Conservation (phyloP, 345 rosid genomes). For the Combretum micranthum region DNA sequence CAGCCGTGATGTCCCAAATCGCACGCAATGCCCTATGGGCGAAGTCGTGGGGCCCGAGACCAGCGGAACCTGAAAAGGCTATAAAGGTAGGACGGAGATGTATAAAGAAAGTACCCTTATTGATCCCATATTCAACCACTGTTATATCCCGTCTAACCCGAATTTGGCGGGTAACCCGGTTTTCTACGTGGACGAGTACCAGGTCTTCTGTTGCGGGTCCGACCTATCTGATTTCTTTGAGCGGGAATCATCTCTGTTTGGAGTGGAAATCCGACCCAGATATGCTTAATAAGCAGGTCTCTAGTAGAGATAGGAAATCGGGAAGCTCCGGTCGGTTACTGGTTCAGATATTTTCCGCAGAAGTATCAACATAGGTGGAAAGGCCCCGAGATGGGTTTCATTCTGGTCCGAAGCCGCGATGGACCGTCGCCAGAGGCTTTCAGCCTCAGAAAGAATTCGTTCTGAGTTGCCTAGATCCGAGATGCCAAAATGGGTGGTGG, state of each 20-base stretch:
- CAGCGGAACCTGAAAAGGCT: slow-evolving; percentile 77
- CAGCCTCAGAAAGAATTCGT: slow-evolving; percentile 24
- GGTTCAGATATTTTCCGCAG: slow-evolving; percentile 37
- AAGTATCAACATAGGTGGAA: slow-evolving; percentile 52
- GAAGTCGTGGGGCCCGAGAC: slow-evolving; percentile 85
- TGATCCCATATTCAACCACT: slow-evolving; percentile 85
- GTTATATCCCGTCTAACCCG: slow-evolving; percentile 90
- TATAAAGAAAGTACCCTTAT: slow-evolving; percentile 74
- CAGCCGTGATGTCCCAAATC: slow-evolving; percentile 84
- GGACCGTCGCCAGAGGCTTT: slow-evolving; percentile 68
- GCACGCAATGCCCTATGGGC: slow-evolving; percentile 87
- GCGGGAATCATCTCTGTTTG: slow-evolving; percentile 64
- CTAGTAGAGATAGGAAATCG: slow-evolving; percentile 42
- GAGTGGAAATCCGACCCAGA: slow-evolving; percentile 34
- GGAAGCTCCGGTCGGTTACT: slow-evolving; percentile 33
- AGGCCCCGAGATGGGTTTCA: slow-evolving; percentile 90
- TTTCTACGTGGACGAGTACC: slow-evolving; percentile 80
- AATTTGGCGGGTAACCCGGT: slow-evolving; percentile 92
- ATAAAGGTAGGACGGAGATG: slow-evolving; percentile 79
- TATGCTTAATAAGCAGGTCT: slow-evolving; percentile 46
- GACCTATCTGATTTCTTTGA: slow-evolving; percentile 93
- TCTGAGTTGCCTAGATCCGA: slow-evolving; percentile 59
- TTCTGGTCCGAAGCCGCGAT: slow-evolving; percentile 91
- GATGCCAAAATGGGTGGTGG: slow-evolving; percentile 80
- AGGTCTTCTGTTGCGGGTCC: slow-evolving; percentile 85